phyloP scores from a whole-genome alignment of 2,329 filamentous ascomycete genomes.

The Aspergillus intermedius region DNA sequence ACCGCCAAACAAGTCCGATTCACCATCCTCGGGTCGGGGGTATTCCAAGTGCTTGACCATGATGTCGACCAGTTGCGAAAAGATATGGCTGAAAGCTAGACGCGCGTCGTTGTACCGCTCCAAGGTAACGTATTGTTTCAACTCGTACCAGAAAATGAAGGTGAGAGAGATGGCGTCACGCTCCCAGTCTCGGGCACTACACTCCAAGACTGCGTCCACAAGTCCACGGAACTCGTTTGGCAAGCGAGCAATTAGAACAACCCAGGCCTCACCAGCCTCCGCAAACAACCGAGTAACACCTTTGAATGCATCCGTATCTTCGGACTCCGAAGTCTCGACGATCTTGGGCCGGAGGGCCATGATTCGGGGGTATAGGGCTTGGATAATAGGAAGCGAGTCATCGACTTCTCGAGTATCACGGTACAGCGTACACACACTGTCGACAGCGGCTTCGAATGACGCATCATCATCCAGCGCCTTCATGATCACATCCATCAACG shows the following conservation, averaged over 20 bases:
- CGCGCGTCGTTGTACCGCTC: constrained; percentile 83
- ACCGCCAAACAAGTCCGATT: constrained; percentile 84
- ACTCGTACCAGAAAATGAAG: constrained; percentile 96
- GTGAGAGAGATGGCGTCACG: constrained; percentile 88
- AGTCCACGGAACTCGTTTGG: constrained; percentile 74
- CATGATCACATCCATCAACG: constrained; percentile 74
- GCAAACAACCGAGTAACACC: constrained; percentile 84
- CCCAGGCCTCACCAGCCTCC: constrained; percentile 91
- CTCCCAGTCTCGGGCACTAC: constrained; percentile 77
- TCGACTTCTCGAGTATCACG: constrained; percentile 90
- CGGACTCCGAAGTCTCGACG: constrained; percentile 64
- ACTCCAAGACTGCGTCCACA: constrained; percentile 89
- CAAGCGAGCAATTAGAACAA: constrained; percentile 79
- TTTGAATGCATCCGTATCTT: constrained; percentile 80
- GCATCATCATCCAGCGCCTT: constrained; percentile 66
- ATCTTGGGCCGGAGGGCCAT: constrained; percentile 73
- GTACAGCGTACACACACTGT: constrained; percentile 88
- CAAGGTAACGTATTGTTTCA: constrained; percentile 91
- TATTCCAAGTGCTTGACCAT: constrained; percentile 88
- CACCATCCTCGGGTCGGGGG: constrained; percentile 67
- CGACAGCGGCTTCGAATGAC: constrained; percentile 80
- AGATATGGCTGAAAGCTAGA: constrained; percentile 70
- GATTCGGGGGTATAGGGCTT: constrained; percentile 73
- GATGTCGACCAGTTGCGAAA: constrained; percentile 83
- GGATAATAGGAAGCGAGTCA: constrained; percentile 75